Base-by-base conservation (phyloP, 352 stramenopile genomes). In the Globisporangium irregulare region DNA sequence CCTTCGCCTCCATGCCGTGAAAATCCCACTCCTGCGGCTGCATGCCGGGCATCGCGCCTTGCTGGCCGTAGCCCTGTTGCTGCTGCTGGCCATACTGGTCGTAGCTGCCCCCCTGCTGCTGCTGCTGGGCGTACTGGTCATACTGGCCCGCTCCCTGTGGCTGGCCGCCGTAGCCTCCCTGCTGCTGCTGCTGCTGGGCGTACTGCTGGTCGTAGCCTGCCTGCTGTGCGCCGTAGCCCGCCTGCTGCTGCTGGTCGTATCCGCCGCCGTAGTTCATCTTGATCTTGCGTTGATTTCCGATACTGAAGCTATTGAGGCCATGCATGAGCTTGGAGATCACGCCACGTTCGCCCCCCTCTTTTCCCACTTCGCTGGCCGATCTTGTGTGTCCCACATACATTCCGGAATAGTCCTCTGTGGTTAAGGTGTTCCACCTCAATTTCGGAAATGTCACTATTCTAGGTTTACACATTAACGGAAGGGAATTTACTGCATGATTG, bases 21-120 rank as follows among this genome's bases (percentile, higher is more conserved):
- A 96, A 94, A 64, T 96, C 88, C 88, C 88, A 96, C 58, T 92
- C 83, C 69, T 91, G 83, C 24, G 88, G 84, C 71, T 92, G 86
- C 79, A 89, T 80, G 29, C 84, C 87, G 1, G 81, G 77, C 59
- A 78, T 68, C 27, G 80, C 70, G 66, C 46, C 72, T n/a, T 62
- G 68, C 55, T 78, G 69, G 53, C 71, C 73, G 38, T 83, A 79
- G 59, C 78, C 70, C 29, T 74, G 66, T 50, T 82, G 74, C 54
- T 79, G 25, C 25, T 29, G 76, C 60, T 79, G 70, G 25, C 41
- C 56, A 59, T 83, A 81, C 62, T 84, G 80, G 43, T 86, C 73
- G 57, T 88, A 82, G 10, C 71, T 73, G 9, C 43, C 60, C 32
- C 78, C 70, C 15, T 64, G 65, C 27, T 70, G 66, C 27, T 70